These are phyloP conservation scores for Aspergillus luchuensis DNA, from an alignment of 2,329 filamentous ascomycete species.

Conservation along the genomic window DNA sequence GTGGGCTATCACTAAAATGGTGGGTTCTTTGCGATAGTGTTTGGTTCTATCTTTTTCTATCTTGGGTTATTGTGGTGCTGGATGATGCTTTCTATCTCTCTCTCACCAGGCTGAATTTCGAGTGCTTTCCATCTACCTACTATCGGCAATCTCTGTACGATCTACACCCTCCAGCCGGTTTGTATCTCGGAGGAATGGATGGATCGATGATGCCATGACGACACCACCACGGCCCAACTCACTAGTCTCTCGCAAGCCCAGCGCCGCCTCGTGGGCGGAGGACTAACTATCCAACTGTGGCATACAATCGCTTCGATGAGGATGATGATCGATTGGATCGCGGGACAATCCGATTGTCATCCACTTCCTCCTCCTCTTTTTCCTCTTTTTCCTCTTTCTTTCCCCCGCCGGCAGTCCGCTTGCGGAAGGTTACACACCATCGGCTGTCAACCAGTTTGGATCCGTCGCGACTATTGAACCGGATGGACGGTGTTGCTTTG, in stretches of 20 bases:
- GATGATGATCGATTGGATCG: not conserved
- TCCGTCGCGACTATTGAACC: not conserved
- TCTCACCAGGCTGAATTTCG: too few relatives aligned
- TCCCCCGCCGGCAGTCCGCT: not conserved
- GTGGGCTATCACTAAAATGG: not conserved
- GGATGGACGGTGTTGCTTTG: not conserved
- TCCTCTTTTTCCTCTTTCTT: too few relatives aligned
- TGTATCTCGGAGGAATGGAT: not conserved
- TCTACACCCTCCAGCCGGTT: not conserved
- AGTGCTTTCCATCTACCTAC: too few relatives aligned
- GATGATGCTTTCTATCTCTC: too few relatives aligned
- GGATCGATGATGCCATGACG: not conserved
- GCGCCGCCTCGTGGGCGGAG: not conserved
- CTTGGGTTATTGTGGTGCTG: not conserved
- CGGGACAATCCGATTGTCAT: slow-evolving; percentile 6
- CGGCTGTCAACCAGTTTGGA: slow-evolving; percentile 7
- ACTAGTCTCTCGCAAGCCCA: not conserved
- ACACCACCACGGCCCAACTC: not conserved
- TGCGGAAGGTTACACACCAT: slow-evolving; percentile 17
- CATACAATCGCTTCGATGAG: not conserved
- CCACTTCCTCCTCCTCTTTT: not conserved
- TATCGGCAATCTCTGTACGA: not conserved
- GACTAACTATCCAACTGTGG: not conserved
- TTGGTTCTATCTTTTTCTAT: not conserved
- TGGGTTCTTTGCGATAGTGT: not conserved